Percentiles rank a stretch among this genome's conserved stretches.
Conservation (phyloP, 2,329 filamentous ascomycete species). For the Pseudopithomyces maydicus region DNA sequence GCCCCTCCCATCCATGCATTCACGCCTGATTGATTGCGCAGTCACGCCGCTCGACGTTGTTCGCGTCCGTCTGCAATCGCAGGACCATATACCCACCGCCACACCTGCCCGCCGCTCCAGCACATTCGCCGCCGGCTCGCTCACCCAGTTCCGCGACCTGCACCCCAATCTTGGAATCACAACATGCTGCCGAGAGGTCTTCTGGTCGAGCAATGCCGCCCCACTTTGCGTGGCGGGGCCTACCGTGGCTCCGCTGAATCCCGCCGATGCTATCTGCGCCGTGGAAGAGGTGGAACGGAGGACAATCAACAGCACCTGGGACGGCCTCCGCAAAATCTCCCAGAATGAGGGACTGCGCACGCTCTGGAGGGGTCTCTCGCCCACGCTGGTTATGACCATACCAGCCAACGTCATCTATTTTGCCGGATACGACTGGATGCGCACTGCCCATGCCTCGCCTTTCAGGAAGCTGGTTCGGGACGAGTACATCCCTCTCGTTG, state of each 20-base stretch:
- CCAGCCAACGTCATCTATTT: conserved; percentile 99
- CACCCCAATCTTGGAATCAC: conserved; percentile 89
- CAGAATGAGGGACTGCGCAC: conserved; percentile 86
- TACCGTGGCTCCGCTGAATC: conserved; percentile 50
- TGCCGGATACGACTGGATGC: conserved; percentile 94
- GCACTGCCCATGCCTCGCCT: conserved; percentile 74
- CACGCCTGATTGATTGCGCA: conserved; percentile 42
- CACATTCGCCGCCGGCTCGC: conserved; percentile 30
- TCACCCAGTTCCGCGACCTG: conserved; percentile 65
- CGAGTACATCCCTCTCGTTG: conserved; percentile 77
- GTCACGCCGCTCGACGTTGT: conserved; percentile 97
- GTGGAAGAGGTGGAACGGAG: conserved; percentile 84
- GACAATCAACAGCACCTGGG: conserved; percentile 87
- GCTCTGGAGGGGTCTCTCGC: conserved; percentile 91
- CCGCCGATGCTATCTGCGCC: conserved; percentile 70
- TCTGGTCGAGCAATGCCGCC: conserved; percentile 87
- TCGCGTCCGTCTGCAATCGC: conserved; percentile 90
- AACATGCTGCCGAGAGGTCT: conserved; percentile 94
- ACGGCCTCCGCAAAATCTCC: conserved; percentile 92
- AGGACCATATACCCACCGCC: conserved; percentile 60
- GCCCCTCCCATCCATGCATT: conserved; percentile 1
- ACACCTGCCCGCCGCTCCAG: conserved; percentile 57
- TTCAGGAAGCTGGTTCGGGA: conserved; percentile 64
- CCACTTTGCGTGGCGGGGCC: conserved; percentile 78
- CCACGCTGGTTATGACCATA: conserved; percentile 90